Conservation (phyloP, 1,139 yeast genomes). For the Fermentozyma sake region DNA sequence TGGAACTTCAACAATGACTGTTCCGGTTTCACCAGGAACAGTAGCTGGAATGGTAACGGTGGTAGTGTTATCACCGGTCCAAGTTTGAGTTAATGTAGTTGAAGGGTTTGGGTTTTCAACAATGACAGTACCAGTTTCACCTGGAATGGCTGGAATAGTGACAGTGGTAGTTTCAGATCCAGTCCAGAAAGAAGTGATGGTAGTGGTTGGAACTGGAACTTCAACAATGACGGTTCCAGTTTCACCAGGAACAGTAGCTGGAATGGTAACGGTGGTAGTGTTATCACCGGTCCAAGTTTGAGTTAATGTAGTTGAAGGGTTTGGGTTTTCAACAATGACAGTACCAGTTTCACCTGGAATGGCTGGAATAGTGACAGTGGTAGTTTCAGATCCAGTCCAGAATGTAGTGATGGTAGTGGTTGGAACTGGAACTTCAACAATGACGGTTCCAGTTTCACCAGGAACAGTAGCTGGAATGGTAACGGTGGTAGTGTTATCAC, state of each 20-base stretch:
- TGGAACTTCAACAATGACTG: constrained; percentile 16
- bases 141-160: constrained; percentile 6
- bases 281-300: constrained; percentile 2
- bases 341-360: constrained; percentile 9
- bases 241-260: constrained; percentile 8
- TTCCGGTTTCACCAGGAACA: constrained; percentile 12
- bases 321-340: constrained; percentile 11
- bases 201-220: constrained; percentile 11
- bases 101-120: constrained; percentile 6
- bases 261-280: constrained; percentile 7
- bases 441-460: constrained; percentile 13
- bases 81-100: constrained; percentile 5
- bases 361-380: constrained; percentile 8
- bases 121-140: constrained; percentile 8
- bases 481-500: constrained; percentile 6
- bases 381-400: constrained; percentile 4
- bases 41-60: constrained; percentile 7
- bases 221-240: constrained; percentile 14
- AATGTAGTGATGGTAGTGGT: constrained; percentile 7
- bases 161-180: constrained; percentile 7
- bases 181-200: constrained; percentile 12
- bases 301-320: constrained; percentile 7
- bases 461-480: constrained; percentile 6
- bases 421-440: constrained; percentile 14
- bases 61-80: constrained; percentile 6